Base-by-base conservation (phyloP, 1,284 basidiomycete genomes). In the Mixia osmundae region DNA sequence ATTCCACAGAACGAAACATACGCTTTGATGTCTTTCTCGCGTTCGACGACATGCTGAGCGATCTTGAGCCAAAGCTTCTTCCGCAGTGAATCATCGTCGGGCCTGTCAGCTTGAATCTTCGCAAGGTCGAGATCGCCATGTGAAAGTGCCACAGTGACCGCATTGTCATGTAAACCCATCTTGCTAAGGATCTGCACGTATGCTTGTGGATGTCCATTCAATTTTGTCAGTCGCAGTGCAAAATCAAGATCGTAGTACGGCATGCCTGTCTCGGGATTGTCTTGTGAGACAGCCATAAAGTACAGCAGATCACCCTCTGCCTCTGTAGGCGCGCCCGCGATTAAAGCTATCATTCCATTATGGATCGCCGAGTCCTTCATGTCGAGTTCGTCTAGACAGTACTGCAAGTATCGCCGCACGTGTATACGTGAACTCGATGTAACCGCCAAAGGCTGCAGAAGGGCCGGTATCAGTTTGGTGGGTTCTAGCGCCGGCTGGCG, bases 21-120 rank as follows among this genome's bases (percentile, higher is more conserved):
- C 80, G 79, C 72, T 61, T 94, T 91, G 59, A 97, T 89, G 50
- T 95, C 89, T 50, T 85, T 76, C 61, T 89, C 82, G 54, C 91
- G 79, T 51, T 91, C 79, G 5, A 99, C 85, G 24, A 97, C 87
- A 58, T 91, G 85, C 50, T 76, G 75, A 10, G 91, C 91, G 45
- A 95, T 85, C 62, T 89, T 91, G 40, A 97, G 63, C 91, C 91
- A 99, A 29, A 99, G 62, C 57, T 89, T 87, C 63, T 89, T 94
- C 45, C 78, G 63, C 42, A 95, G 55, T 39, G 71, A 69, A 51
- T 94, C 83, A 40, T 85, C 82, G 46, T 80, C 77, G 3, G 82
- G 80, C 65, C 76, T 76, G 52, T 94, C 79, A 3, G 87, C 87
- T 50, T 89, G 85, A 43, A 76, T 68, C 58, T 82, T 89, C 7